Evolutionary conservation across 108 stramenopile species (phyloP).

Genomic region (Cyclotella choctawhatcheeana): DNA sequence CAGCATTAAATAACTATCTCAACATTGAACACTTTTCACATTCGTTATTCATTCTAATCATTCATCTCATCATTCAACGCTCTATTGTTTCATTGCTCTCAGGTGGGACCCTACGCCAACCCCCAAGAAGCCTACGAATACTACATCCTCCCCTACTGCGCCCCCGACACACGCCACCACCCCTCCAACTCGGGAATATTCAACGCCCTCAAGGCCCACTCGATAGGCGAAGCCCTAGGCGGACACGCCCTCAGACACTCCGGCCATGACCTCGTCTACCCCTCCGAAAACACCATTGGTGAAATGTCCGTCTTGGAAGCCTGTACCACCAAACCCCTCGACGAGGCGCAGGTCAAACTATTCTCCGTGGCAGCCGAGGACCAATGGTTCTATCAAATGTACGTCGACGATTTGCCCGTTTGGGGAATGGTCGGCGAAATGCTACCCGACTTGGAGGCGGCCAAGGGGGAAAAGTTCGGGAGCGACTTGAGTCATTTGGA

Average conservation of each 20-base stretch:
- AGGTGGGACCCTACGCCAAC: constrained; percentile 98
- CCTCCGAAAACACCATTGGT: constrained; percentile 44
- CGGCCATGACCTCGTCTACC: constrained; percentile 82
- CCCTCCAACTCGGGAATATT: constrained; percentile 74
- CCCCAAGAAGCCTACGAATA: constrained; percentile 99
- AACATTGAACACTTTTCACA: background rate
- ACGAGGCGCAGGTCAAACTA: constrained; percentile 51
- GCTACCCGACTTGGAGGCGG: constrained; percentile 60
- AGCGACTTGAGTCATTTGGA: constrained; percentile 74
- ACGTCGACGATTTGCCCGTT: constrained; percentile 95
- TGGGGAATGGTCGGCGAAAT: constrained; percentile 98
- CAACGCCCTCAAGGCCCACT: constrained; percentile 83
- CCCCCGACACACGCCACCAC: constrained; percentile 89
- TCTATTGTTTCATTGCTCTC: background rate
- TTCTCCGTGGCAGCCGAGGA: constrained; percentile 83
- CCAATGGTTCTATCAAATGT: constrained; percentile 98
- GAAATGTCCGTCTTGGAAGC: constrained; percentile 60
- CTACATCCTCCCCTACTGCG: constrained; percentile 97
- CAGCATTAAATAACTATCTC: background rate
- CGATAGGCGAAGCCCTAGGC: constrained; percentile 79
- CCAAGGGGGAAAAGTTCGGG: constrained; percentile 46
- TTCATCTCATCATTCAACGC: background rate
- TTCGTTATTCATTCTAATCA: background rate
- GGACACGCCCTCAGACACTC: constrained; percentile 86
- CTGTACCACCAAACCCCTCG: constrained; percentile 76